These are phyloP conservation scores for Phytophthora nicotianae DNA, from an alignment of 352 stramenopile genomes.

Conservation along the genomic window DNA sequence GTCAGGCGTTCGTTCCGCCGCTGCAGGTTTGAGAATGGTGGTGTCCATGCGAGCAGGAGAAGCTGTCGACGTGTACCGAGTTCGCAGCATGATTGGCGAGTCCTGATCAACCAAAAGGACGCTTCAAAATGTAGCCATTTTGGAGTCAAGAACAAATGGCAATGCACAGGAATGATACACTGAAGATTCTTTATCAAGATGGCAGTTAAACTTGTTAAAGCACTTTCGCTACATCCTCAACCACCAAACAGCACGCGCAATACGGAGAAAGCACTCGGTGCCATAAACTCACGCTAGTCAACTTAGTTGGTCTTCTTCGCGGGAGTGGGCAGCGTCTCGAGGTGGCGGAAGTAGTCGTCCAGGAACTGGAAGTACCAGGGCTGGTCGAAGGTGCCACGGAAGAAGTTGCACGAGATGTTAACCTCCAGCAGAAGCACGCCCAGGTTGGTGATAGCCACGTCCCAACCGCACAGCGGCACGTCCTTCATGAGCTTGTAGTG, in stretches of 20 bases:
- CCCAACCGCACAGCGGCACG: slow-evolving; percentile 93
- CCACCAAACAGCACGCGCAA: slow-evolving; percentile 4
- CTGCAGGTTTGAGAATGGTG: slow-evolving; percentile 25
- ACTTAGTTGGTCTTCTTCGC: slow-evolving; percentile 50
- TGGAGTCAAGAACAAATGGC: neutral
- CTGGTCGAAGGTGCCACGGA: slow-evolving; percentile 92
- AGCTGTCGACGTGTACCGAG: slow-evolving; percentile 20
- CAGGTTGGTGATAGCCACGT: slow-evolving; percentile 92
- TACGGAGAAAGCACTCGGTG: slow-evolving; percentile 4
- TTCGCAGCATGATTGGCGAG: slow-evolving; percentile 30
- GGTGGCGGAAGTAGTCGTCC: slow-evolving; percentile 83
- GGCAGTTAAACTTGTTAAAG: slow-evolving; percentile 15
- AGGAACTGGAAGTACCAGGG: slow-evolving; percentile 88
- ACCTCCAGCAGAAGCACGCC: slow-evolving; percentile 90
- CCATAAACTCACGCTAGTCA: slow-evolving; percentile 9
- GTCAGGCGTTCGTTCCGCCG: slow-evolving; percentile 15
- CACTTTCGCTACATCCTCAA: slow-evolving; percentile 12
- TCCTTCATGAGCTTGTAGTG: slow-evolving; percentile 93
- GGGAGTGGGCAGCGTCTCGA: slow-evolving; percentile 64
- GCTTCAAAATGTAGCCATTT: slow-evolving; percentile 1
- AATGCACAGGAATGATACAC: neutral
- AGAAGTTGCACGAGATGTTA: slow-evolving; percentile 96
- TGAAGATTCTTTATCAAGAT: neutral
- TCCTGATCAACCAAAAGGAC: slow-evolving; percentile 12
- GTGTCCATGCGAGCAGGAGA: slow-evolving; percentile 1